Evolutionary conservation across 169 alveolate species (phyloP).

Genomic region (Eimeria tenella): DNA sequence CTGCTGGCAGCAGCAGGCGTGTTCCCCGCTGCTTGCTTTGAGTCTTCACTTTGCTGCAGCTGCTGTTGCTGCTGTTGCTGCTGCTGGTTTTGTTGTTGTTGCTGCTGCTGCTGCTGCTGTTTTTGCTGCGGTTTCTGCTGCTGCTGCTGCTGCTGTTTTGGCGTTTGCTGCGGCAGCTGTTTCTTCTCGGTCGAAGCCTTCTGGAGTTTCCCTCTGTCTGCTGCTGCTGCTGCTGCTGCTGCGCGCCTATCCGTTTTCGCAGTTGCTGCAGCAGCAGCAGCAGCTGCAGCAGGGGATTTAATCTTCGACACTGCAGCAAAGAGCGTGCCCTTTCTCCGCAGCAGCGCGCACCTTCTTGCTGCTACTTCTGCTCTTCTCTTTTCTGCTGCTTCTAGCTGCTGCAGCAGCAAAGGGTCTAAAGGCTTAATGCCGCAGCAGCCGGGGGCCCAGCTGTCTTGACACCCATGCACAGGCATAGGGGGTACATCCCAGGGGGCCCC

Average conservation of each 20-base stretch:
- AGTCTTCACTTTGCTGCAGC: too few species aligned
- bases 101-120: too few species aligned
- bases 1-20: too few species aligned
- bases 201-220: background rate
- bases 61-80: too few species aligned
- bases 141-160: too few species aligned
- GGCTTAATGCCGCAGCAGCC: constrained; percentile 24
- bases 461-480: background rate
- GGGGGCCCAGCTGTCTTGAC: constrained; percentile 56
- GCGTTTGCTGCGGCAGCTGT: too few species aligned
- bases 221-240: background rate
- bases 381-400: background rate
- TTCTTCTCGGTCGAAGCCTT: too few species aligned
- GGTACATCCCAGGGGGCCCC: background rate
- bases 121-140: too few species aligned
- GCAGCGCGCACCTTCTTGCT: constrained; percentile 4
- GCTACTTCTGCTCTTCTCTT: background rate
- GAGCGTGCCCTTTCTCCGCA: too few species aligned
- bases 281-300: background rate
- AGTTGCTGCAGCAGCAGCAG: background rate
- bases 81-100: too few species aligned
- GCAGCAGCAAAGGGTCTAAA: background rate
- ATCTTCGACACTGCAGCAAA: background rate
- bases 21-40: too few species aligned
- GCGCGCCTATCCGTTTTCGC: background rate